These are phyloP conservation scores for Botrytis deweyae DNA, from an alignment of 2,329 filamentous ascomycete species.

Conservation along the genomic window DNA sequence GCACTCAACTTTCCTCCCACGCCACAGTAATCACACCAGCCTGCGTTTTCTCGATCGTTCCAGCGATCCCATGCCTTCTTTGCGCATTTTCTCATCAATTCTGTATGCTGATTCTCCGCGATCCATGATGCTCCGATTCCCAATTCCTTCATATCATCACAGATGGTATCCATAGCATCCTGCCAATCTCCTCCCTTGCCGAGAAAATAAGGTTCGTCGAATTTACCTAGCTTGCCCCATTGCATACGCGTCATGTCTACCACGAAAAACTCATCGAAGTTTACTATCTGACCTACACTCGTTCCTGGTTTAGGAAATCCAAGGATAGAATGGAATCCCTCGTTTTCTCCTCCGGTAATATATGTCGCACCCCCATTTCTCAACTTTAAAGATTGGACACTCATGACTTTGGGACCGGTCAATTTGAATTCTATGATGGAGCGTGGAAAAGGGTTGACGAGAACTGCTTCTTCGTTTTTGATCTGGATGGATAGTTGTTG, in stretches of 20 bases:
- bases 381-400: neutral
- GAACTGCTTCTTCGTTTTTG: neutral
- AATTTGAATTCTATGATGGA: neutral
- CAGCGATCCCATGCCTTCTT: neutral
- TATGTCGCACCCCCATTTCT: neutral
- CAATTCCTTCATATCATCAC: conserved; percentile 1
- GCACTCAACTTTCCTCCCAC: neutral
- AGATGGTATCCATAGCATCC: neutral
- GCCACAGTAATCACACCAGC: neutral
- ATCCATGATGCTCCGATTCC: neutral
- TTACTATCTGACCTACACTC: neutral
- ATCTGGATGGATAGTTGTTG: conserved; percentile 13
- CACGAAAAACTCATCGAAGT: neutral
- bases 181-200: neutral
- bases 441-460: neutral
- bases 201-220: conserved; percentile 13
- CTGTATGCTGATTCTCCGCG: neutral
- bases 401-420: neutral
- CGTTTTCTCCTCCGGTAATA: neutral
- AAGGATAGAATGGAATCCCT: neutral
- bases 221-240: conserved; percentile 5
- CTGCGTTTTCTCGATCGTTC: neutral
- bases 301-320: neutral
- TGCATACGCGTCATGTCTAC: conserved; percentile 12
- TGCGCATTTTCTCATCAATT: neutral